These are phyloP conservation scores for Podila clonocystis DNA, from an alignment of 192 early-diverging fungal genomes.

Conservation along the genomic window DNA sequence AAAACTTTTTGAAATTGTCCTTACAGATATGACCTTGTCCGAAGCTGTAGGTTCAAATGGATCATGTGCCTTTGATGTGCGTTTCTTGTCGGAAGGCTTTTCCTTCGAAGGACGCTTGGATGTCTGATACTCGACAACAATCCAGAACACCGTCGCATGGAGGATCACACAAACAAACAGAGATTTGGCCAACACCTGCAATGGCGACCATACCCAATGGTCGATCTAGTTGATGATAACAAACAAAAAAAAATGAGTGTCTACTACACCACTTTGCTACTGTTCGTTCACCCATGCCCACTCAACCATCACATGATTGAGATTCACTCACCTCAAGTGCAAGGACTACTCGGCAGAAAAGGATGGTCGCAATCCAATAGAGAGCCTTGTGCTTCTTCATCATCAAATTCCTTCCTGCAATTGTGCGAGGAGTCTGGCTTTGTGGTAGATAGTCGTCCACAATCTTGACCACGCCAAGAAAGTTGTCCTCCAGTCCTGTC, in stretches of 20 bases:
- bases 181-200: background rate
- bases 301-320: background rate
- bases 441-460: conserved; percentile 44
- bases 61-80: background rate
- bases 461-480: conserved; percentile 52
- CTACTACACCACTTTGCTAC: background rate
- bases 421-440: conserved; percentile 22
- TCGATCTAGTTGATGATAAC: background rate
- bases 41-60: conserved; percentile 26
- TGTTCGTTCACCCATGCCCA: background rate
- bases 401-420: conserved; percentile 40
- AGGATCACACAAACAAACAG: conserved; percentile 17
- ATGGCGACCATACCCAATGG: background rate
- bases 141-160: conserved; percentile 38
- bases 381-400: conserved; percentile 40
- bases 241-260: background rate
- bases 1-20: background rate
- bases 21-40: conserved; percentile 33
- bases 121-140: conserved; percentile 29
- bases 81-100: conserved; percentile 10
- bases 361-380: conserved; percentile 11
- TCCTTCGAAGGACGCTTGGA: background rate
- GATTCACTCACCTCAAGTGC: conserved; percentile 8
- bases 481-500: conserved; percentile 50
- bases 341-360: conserved; percentile 9